A percentile compares a stretch with the other conserved stretches of the same genome.
phyloP scores from a whole-genome alignment of 169 alveolate genomes.

The Perkinsus marinus region DNA sequence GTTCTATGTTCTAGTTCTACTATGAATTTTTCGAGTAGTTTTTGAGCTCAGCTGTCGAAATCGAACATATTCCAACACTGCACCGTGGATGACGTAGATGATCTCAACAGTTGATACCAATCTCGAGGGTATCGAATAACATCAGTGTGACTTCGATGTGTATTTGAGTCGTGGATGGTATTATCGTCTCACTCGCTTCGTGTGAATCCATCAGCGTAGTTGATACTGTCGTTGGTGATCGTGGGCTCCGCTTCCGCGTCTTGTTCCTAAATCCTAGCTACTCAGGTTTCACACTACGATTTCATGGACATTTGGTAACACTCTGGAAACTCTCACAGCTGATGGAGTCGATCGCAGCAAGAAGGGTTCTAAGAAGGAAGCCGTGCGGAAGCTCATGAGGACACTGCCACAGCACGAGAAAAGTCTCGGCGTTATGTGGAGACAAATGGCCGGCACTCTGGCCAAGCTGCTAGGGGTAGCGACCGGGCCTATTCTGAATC shows the following conservation, averaged over 20 bases:
- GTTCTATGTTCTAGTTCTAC: too few relatives aligned
- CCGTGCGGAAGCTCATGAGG: background rate
- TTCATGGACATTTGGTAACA: background rate
- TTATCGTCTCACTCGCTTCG: too few relatives aligned
- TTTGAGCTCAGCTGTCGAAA: too few relatives aligned
- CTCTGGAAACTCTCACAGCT: background rate
- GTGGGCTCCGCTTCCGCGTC: background rate
- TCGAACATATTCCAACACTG: too few relatives aligned
- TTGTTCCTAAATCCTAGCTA: background rate
- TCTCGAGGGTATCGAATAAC: too few relatives aligned
- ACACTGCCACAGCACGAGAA: background rate
- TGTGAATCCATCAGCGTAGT: too few relatives aligned
- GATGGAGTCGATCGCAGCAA: background rate
- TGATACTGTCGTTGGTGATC: too few relatives aligned
- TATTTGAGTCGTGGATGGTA: too few relatives aligned
- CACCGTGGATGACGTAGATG: too few relatives aligned
- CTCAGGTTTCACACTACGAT: background rate
- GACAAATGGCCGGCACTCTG: background rate
- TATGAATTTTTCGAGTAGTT: too few relatives aligned
- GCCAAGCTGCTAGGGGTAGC: background rate
- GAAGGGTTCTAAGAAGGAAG: background rate
- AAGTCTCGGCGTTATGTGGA: background rate
- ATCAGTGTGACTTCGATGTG: too few relatives aligned
- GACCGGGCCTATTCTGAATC: background rate
- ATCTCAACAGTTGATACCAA: too few relatives aligned